phyloP scores from a whole-genome alignment of 257 asterid species.

The Lavandula angustifolia region DNA sequence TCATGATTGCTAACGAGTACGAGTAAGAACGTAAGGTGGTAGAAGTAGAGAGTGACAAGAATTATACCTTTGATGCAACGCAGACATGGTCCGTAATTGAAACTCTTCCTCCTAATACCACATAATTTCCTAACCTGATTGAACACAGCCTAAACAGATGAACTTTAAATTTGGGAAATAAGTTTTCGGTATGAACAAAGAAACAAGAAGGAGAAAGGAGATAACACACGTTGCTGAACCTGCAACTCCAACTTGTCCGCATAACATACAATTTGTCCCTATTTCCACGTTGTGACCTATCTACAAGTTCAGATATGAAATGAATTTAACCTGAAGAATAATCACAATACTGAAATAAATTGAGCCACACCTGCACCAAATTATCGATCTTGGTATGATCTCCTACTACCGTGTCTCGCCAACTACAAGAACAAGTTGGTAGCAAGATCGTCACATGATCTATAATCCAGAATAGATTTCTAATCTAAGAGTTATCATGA shows the following conservation, averaged over 20 bases:
- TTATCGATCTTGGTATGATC: slow-evolving; percentile 90
- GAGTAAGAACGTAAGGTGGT: neutral
- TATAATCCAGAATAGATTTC: neutral
- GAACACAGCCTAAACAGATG: slow-evolving; percentile 7
- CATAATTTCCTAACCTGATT: slow-evolving; percentile 79
- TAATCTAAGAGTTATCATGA: neutral
- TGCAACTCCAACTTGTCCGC: slow-evolving; percentile 95
- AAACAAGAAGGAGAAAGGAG: slow-evolving; percentile 4
- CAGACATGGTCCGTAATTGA: slow-evolving; percentile 76
- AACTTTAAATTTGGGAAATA: neutral
- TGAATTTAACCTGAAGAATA: slow-evolving; percentile 15
- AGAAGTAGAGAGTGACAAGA: neutral
- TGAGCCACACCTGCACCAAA: slow-evolving; percentile 75
- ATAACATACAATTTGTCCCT: slow-evolving; percentile 71
- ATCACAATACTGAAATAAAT: slow-evolving; percentile 19
- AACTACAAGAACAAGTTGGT: slow-evolving; percentile 48
- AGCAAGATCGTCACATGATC: slow-evolving; percentile 15
- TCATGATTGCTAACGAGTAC: slow-evolving; percentile 7
- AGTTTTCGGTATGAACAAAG: slow-evolving; percentile 6
- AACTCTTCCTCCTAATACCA: slow-evolving; percentile 76
- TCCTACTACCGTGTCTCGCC: slow-evolving; percentile 89
- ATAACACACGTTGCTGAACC: slow-evolving; percentile 78
- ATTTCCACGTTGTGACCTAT: slow-evolving; percentile 85
- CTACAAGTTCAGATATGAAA: slow-evolving; percentile 45
- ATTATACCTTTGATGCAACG: slow-evolving; percentile 66